These are phyloP conservation scores for Teratosphaeriaceae sp. DNA, from an alignment of 2,329 filamentous ascomycete species.

Conservation along the genomic window DNA sequence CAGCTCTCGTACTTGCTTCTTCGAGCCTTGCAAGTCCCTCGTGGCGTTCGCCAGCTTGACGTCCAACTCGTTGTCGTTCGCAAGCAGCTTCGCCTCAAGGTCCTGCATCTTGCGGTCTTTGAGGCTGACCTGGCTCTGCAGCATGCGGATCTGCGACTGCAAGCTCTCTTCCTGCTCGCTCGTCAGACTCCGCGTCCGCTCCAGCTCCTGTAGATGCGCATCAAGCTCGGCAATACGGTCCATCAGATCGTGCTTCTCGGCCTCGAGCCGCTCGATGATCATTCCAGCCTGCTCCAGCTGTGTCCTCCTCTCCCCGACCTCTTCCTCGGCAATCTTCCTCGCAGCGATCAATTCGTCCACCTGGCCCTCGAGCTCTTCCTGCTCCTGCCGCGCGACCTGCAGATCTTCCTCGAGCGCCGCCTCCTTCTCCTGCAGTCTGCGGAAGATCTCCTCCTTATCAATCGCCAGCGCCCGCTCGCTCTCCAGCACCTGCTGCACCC, in stretches of 20 bases:
- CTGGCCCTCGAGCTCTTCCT: conserved; percentile 89
- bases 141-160: conserved; percentile 78
- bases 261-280: conserved; percentile 78
- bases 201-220: conserved; percentile 61
- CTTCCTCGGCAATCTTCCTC: conserved; percentile 81
- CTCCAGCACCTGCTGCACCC: conserved; percentile 89
- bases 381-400: conserved; percentile 83
- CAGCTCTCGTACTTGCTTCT: conserved; percentile 68
- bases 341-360: conserved; percentile 81
- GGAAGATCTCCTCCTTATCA: conserved; percentile 99
- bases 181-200: conserved; percentile 63
- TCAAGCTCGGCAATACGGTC: conserved; percentile 64
- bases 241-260: conserved; percentile 72
- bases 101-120: conserved; percentile 89
- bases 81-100: conserved; percentile 74
- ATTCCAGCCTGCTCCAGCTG: conserved; percentile 88
- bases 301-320: conserved; percentile 68
- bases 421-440: conserved; percentile 87
- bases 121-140: conserved; percentile 80
- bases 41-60: conserved; percentile 70
- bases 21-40: conserved; percentile 71
- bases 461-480: conserved; percentile 91
- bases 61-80: conserved; percentile 82
- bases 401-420: conserved; percentile 89
- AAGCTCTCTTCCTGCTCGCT: conserved; percentile 70